Percentiles rank a stretch among this genome's conserved stretches.
phyloP scores from a whole-genome alignment of 1,284 basidiomycete species.

The Moesziomyces globuligerus region DNA sequence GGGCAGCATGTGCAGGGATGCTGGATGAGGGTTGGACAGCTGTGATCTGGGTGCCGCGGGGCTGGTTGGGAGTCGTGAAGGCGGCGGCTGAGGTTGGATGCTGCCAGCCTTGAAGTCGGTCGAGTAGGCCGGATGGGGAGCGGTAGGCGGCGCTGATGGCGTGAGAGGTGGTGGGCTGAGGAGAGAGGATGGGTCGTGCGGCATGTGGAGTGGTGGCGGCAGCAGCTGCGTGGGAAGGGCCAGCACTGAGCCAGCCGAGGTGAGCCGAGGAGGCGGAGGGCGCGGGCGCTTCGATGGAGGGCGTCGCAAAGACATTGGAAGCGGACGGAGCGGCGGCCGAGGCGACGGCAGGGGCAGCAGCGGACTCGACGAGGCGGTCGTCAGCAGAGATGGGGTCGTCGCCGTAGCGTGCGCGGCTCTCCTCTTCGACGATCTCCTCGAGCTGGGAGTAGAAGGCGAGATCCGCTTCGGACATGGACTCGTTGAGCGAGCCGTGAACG shows the following conservation, averaged over 20 bases:
- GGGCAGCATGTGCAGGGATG: not conserved
- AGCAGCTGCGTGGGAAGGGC: constrained; percentile 15
- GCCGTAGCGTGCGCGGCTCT: constrained; percentile 45
- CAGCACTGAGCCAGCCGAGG: constrained; percentile 47
- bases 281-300: constrained; percentile 6
- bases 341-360: not conserved
- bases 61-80: constrained; percentile 13
- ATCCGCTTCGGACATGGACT: constrained; percentile 50
- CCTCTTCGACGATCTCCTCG: constrained; percentile 57
- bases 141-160: constrained; percentile 31
- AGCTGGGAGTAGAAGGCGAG: constrained; percentile 54
- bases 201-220: constrained; percentile 3
- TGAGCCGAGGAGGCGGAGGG: constrained; percentile 14
- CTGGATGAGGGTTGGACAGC: not conserved
- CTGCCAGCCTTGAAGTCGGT: constrained; percentile 46
- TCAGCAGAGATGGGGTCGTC: constrained; percentile 20
- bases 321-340: constrained; percentile 3
- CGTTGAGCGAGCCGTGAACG: constrained; percentile 25
- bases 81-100: constrained; percentile 12
- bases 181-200: constrained; percentile 1
- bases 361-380: not conserved
- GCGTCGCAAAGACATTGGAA: constrained; percentile 2
- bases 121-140: constrained; percentile 26
- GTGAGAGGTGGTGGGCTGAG: constrained; percentile 9
- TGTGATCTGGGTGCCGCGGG: constrained; percentile 2